Evolutionary conservation across 2,329 filamentous ascomycete species (phyloP).

Genomic region (Arthrobotrys megalospora): DNA sequence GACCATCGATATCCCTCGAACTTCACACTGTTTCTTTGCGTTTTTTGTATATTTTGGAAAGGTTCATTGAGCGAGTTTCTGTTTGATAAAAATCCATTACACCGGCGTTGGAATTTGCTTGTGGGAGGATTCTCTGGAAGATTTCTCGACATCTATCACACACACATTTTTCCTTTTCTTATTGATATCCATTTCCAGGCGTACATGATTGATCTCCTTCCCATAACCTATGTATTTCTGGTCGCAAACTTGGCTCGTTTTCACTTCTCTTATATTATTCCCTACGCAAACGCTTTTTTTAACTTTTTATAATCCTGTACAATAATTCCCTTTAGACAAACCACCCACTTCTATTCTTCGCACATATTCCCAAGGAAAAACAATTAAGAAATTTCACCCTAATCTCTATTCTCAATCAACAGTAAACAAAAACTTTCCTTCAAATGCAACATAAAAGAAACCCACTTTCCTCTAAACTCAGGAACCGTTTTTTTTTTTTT

Average conservation of each 20-base stretch:
- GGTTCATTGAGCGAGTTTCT: conserved; percentile 47
- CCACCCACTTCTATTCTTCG: conserved; percentile 23
- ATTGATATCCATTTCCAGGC: conserved; percentile 58
- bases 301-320: conserved; percentile 47
- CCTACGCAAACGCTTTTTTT: neutral
- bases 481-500: conserved; percentile 40
- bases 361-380: conserved; percentile 13
- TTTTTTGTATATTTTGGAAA: conserved; percentile 50
- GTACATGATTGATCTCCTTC: conserved; percentile 29
- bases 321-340: conserved; percentile 53
- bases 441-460: conserved; percentile 10
- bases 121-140: conserved; percentile 55
- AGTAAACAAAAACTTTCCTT: conserved; percentile 5
- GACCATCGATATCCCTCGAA: conserved; percentile 40
- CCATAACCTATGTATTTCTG: conserved; percentile 23
- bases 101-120: conserved; percentile 52
- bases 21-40: conserved; percentile 21
- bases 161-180: conserved; percentile 3
- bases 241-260: conserved; percentile 28
- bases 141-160: conserved; percentile 40
- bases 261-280: conserved; percentile 25
- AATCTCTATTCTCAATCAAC: neutral
- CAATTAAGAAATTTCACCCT: neutral
- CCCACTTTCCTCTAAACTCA: conserved; percentile 8
- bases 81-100: conserved; percentile 48